A percentile compares a stretch with the other conserved stretches of the same genome.
Conservation (phyloP, 345 rosid genomes). For the Litchi chinensis region DNA sequence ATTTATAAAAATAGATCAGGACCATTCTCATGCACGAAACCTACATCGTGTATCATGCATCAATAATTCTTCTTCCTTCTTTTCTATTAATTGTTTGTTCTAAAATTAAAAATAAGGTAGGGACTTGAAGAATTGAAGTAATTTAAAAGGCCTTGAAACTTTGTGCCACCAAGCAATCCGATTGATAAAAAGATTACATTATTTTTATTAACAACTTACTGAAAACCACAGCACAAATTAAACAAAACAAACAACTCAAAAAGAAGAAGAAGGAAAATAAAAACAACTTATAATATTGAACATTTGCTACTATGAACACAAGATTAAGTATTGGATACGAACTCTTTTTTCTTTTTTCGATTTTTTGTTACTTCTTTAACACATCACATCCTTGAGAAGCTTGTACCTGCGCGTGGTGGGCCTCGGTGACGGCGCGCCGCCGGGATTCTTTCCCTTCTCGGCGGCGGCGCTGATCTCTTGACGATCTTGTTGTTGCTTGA, state of each 20-base stretch:
- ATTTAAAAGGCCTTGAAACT: conserved; percentile 18
- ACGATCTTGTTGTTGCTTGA: conserved; percentile 58
- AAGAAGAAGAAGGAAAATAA: conserved; percentile 8
- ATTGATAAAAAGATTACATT: conserved; percentile 24
- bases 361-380: conserved; percentile 36
- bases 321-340: neutral
- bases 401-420: conserved; percentile 93
- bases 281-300: conserved; percentile 22
- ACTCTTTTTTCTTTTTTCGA: neutral
- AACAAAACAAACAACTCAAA: neutral
- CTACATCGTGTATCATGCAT: conserved; percentile 20
- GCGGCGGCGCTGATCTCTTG: conserved; percentile 33
- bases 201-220: conserved; percentile 43
- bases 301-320: conserved; percentile 23
- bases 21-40: conserved; percentile 29
- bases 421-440: conserved; percentile 73
- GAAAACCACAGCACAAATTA: conserved; percentile 12
- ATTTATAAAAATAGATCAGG: too few relatives aligned
- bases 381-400: conserved; percentile 99
- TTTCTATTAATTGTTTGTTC: neutral
- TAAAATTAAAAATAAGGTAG: neutral
- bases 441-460: conserved; percentile 55
- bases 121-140: conserved; percentile 11
- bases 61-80: neutral
- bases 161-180: conserved; percentile 27